These are phyloP conservation scores for Ceratocystiopsis sp. DNA, from an alignment of 2,329 filamentous ascomycete genomes.

Conservation along the genomic window DNA sequence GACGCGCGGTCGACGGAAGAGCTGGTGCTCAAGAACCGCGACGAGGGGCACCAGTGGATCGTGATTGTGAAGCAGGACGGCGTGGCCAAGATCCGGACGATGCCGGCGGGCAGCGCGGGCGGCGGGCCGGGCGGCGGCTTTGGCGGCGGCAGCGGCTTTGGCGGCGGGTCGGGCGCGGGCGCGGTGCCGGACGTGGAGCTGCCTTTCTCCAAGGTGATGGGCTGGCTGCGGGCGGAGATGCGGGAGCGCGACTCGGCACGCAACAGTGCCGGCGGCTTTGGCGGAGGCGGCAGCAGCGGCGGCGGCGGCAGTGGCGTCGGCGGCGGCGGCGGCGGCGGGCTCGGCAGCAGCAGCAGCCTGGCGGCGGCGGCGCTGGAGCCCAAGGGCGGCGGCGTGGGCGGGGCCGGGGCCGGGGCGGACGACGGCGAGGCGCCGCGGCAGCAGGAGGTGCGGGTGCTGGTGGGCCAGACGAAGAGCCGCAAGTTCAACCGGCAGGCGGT, in stretches of 20 bases:
- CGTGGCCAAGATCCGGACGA: conserved; percentile 62
- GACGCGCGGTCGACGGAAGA: conserved; percentile 69
- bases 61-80: conserved; percentile 65
- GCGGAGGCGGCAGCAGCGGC: background rate
- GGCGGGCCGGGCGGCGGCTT: background rate
- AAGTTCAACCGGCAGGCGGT: conserved; percentile 81
- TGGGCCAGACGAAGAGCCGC: conserved; percentile 69
- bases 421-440: conserved; percentile 12
- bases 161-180: conserved; percentile 1
- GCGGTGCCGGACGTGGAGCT: conserved; percentile 64
- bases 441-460: conserved; percentile 70
- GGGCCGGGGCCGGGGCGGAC: background rate
- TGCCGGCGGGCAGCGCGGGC: conserved; percentile 23
- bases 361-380: too few relatives aligned
- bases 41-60: conserved; percentile 70
- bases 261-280: conserved; percentile 13
- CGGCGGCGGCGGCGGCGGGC: conserved; percentile 12
- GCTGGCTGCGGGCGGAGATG: conserved; percentile 66
- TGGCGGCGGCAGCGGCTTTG: background rate
- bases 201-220: conserved; percentile 51
- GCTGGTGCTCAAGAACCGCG: conserved; percentile 56
- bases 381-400: background rate
- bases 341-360: too few relatives aligned
- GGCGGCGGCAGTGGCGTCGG: conserved; percentile 5
- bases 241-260: conserved; percentile 36